Evolutionary conservation across 192 early-diverging fungal genomes (phyloP), one percentile per base, ranked within the genome.

Genomic region (Linnemannia schmuckeri): DNA sequence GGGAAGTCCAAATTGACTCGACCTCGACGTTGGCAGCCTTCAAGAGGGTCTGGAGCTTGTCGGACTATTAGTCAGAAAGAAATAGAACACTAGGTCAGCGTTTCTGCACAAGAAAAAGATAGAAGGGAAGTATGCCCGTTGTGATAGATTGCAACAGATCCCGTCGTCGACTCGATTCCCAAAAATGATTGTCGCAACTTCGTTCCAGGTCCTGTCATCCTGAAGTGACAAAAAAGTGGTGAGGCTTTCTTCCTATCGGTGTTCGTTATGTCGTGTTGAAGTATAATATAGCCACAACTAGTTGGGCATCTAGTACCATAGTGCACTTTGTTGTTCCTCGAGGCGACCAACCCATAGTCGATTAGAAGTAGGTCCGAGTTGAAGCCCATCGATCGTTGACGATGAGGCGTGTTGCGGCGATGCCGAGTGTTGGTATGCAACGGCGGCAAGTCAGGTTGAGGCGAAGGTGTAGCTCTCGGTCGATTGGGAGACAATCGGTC

Each of bases 1-100:
- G 92, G 89, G 89, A 92, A 88, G 96, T 95, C 97, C 97, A 99
- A 94, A 99, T 96, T 82, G 96, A 90, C 92, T 99, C 97, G 78
- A 98, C 94, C 71, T 95, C 92, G 82, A 97, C 83, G 90, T 96
- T 96, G 82, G 98, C 97, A 82, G 97, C 96, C 88, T 94, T 95
- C 92, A 96, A 95, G 91, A 99, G 92, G 75, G 96, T 91, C 91
- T 93, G 91, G 80, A 99, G 94, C 94, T 98, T 97, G 92, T 98
- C 98, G 83, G 97, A 96, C 95, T 95, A 89, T 71, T 38, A 7
- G 38, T 46, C 20, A 70, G 78, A 52, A 74, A 70, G 44, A 82
- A 57, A 52, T 15, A 30, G 9, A 61, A 27, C 38, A 57, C 37
- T 46, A 38, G 54, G 71, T 78, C 72, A 61, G 33, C 22, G 42